These are phyloP conservation scores for Epichloe bromicola DNA, from an alignment of 2,329 filamentous ascomycete species.

Conservation along the genomic window DNA sequence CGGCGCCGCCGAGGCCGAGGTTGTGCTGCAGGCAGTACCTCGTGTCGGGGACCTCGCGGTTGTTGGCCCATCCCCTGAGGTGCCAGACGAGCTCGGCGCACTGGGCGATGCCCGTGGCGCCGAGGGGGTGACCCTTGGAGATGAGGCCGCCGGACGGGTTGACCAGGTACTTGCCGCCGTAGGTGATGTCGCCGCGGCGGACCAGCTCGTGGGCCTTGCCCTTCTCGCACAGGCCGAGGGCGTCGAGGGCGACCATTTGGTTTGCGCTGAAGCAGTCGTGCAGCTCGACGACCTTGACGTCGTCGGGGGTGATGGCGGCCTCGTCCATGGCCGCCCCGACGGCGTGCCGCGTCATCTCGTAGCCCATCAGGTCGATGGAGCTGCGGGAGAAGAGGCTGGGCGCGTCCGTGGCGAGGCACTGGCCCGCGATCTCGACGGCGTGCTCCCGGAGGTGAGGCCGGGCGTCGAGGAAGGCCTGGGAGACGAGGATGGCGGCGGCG, in stretches of 20 bases:
- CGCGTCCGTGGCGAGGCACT: conserved; percentile 74
- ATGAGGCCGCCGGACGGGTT: conserved; percentile 93
- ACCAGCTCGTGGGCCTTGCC: conserved; percentile 92
- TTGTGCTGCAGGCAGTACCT: conserved; percentile 79
- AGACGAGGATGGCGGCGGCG: conserved; percentile 79
- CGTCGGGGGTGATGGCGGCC: conserved; percentile 52
- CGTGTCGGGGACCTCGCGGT: conserved; percentile 58
- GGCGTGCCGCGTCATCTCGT: conserved; percentile 67
- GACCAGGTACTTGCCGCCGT: conserved; percentile 70
- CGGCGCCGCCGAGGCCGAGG: conserved; percentile 79
- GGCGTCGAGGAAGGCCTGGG: conserved; percentile 74
- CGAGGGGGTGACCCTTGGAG: conserved; percentile 89
- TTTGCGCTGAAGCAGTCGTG: conserved; percentile 97
- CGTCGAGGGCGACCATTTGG: conserved; percentile 83
- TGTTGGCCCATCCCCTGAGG: conserved; percentile 89
- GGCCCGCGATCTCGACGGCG: conserved; percentile 81
- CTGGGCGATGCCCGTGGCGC: conserved; percentile 88
- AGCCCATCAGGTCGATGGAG: conserved; percentile 81
- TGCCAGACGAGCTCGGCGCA: conserved; percentile 95
- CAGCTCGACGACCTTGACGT: conserved; percentile 77
- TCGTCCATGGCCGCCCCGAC: conserved; percentile 58
- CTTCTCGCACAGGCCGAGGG: conserved; percentile 61
- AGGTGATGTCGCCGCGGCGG: conserved; percentile 76
- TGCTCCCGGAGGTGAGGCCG: conserved; percentile 69
- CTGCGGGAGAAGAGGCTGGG: conserved; percentile 65